Evolutionary conservation across 306 rosid genomes (phyloP), one percentile per base, ranked within the genome.

Genomic region (Crotalaria pallida): DNA sequence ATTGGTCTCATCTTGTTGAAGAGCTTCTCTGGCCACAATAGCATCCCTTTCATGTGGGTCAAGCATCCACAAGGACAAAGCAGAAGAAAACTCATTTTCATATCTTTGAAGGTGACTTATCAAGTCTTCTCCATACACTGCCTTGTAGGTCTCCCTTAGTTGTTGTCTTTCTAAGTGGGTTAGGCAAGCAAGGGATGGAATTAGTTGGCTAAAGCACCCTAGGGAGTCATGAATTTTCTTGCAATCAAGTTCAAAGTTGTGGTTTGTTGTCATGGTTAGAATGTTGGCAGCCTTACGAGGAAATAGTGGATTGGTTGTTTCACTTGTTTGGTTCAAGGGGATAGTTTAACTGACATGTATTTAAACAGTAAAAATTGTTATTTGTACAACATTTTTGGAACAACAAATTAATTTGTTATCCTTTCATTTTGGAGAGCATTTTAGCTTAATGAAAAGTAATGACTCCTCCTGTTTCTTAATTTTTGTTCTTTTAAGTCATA

Each of bases 1-100:
- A 78, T 84, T 74, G 10, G 83, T 68, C 10, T 65, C 74, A 31
- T 65, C 81, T 58, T 77, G 84, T 34, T 82, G 79, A 15, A 86
- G 86, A 12, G 93, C 91, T 72, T 85, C 87, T 33, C 77, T 65
- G 1, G 78, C 80, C 11, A 85, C 17, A 29, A 63, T 18, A 6
- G 93, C 93, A 38, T 87, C 96, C 0, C 93, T 77, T 2, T 90
- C 91, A 33, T 85, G 87, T 12, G 88, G 76, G 27, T 83, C 85
- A 43, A 84, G 80, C 88, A 90, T 85, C 89, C 91, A 90, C 56
- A 81, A 10, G 6, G 84, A 84, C 69, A 90, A 71, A 55, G 77
- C 78, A 74, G 76, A 78, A 15, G 81, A 86, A 52, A 69, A 22
- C 66, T 29, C 81, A 48, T 50, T 34, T 65, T 74, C 84, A 67